These are phyloP conservation scores for Solanum dulcamara DNA, from an alignment of 257 asterid genomes.

Conservation along the genomic window DNA sequence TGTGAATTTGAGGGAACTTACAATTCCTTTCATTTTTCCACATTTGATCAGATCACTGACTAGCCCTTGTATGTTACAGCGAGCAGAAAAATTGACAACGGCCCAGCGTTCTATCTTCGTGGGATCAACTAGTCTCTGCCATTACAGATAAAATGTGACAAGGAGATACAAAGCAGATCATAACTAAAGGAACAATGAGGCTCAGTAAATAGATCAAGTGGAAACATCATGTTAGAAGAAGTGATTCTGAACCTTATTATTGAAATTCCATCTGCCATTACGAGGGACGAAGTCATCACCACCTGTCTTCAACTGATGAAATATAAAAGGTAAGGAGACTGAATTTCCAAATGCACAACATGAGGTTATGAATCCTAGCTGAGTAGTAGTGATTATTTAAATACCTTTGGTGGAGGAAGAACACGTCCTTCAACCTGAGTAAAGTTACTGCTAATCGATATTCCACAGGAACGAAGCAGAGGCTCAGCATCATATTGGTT, in stretches of 20 bases:
- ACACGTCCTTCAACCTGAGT: slow-evolving; percentile 87
- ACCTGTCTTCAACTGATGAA: slow-evolving; percentile 66
- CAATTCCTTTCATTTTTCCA: slow-evolving; percentile 72
- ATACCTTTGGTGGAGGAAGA: slow-evolving; percentile 68
- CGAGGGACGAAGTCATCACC: slow-evolving; percentile 68
- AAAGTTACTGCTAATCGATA: slow-evolving; percentile 45
- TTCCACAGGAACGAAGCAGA: slow-evolving; percentile 70
- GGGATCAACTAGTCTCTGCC: slow-evolving; percentile 56
- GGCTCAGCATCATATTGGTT: slow-evolving; percentile 78
- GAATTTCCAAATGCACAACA: neutral
- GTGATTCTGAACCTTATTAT: slow-evolving; percentile 47
- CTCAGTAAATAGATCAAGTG: neutral
- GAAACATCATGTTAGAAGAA: neutral
- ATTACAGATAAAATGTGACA: neutral
- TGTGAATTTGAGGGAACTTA: slow-evolving; percentile 17
- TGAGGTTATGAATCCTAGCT: neutral
- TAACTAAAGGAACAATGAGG: neutral
- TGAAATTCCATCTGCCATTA: slow-evolving; percentile 87
- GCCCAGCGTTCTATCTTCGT: slow-evolving; percentile 81
- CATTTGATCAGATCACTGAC: slow-evolving; percentile 52
- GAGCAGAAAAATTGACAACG: slow-evolving; percentile 79
- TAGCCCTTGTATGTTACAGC: slow-evolving; percentile 53
- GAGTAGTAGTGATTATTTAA: neutral
- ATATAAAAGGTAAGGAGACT: neutral
- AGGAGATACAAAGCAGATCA: neutral